These are phyloP conservation scores for Naematelia encephala DNA, from an alignment of 768 basidiomycete species.

Conservation along the genomic window DNA sequence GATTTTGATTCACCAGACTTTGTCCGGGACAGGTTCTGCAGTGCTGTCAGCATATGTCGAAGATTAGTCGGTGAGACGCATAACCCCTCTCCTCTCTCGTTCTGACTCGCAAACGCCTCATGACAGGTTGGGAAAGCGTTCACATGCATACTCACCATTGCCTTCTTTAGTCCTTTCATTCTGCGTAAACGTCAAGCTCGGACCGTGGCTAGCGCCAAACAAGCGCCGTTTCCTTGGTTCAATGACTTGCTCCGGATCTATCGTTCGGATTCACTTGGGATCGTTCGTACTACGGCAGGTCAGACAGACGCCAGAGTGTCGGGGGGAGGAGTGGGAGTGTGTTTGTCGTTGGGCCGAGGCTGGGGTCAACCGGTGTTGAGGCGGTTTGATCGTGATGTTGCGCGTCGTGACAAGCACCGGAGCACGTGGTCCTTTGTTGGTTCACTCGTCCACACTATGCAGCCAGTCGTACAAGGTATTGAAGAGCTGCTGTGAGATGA, in stretches of 20 bases:
- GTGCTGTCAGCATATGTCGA: constrained; percentile 9
- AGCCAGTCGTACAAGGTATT: too few species aligned
- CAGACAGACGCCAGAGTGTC: too few species aligned
- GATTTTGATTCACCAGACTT: constrained; percentile 31
- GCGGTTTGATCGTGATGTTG: neutral
- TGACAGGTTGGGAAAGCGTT: too few species aligned
- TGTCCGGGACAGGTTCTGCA: constrained; percentile 37
- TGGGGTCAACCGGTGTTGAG: too few species aligned
- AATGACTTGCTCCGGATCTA: too few species aligned
- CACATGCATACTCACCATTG: constrained; percentile 48
- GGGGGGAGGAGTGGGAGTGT: too few species aligned
- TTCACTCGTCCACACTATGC: neutral
- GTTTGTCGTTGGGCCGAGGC: neutral
- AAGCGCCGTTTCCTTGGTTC: neutral
- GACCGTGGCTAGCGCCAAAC: constrained; percentile 4
- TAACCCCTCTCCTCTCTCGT: too few species aligned
- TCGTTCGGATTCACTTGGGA: too few species aligned
- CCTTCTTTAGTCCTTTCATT: constrained; percentile 54
- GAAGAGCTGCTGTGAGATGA: too few species aligned
- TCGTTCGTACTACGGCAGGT: too few species aligned
- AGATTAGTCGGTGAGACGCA: too few species aligned
- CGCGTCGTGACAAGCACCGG: neutral
- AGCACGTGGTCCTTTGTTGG: neutral
- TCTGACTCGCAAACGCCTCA: too few species aligned
- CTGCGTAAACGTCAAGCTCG: constrained; percentile 3